These are phyloP conservation scores for Suillus placidus DNA, from an alignment of 768 basidiomycete species.

Conservation along the genomic window DNA sequence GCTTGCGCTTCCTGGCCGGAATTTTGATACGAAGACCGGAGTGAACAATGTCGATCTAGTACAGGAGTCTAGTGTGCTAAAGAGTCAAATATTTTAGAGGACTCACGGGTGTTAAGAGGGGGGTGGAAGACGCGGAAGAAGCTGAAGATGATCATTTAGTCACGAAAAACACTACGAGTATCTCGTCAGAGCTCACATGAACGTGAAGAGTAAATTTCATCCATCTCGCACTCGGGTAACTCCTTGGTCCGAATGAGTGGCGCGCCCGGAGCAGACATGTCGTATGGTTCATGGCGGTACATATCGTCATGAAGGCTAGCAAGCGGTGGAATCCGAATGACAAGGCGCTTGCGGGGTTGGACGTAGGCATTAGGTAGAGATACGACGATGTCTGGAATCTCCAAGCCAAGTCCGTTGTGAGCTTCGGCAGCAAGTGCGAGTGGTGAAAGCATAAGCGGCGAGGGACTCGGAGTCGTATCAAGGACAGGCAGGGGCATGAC, in stretches of 20 bases:
- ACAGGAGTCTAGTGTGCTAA: constrained; percentile 1
- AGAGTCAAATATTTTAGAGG: neutral
- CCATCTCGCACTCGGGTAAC: constrained; percentile 26
- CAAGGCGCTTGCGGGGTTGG: constrained; percentile 5
- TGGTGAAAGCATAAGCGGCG: neutral
- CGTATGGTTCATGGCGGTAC: constrained; percentile 2
- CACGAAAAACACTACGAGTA: neutral
- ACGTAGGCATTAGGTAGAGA: neutral
- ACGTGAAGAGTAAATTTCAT: constrained; percentile 16
- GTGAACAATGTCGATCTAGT: constrained; percentile 15
- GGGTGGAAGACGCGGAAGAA: constrained; percentile 10
- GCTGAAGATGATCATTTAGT: constrained; percentile 14
- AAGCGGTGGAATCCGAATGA: constrained; percentile 11
- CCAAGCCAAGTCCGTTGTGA: constrained; percentile 3
- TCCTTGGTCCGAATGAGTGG: constrained; percentile 27
- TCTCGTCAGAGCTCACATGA: constrained; percentile 19
- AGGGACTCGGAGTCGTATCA: constrained; percentile 26
- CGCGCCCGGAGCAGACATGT: constrained; percentile 22
- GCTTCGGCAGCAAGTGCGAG: neutral
- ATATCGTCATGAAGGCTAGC: constrained; percentile 8
- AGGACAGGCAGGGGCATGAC: constrained; percentile 40
- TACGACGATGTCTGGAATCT: constrained; percentile 14
- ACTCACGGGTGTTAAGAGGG: constrained; percentile 23
- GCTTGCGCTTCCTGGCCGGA: constrained; percentile 29
- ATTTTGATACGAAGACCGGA: constrained; percentile 31